Evolutionary conservation across 345 rosid species (phyloP).

Genomic region (Hirschfeldia incana): DNA sequence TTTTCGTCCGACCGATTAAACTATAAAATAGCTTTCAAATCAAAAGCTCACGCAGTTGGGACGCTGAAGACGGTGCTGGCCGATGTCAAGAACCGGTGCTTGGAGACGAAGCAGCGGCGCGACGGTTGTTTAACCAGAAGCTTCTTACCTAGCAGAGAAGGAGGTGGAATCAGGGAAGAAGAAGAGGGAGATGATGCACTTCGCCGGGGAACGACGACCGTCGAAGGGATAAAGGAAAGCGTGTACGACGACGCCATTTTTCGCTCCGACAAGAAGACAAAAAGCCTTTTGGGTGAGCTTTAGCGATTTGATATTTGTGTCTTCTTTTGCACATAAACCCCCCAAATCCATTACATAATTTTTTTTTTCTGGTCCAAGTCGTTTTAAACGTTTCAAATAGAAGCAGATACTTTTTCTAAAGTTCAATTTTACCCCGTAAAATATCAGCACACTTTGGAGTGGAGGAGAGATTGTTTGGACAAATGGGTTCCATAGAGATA

Average conservation of each 20-base stretch:
- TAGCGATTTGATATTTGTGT: background rate
- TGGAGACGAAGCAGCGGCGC: constrained; percentile 35
- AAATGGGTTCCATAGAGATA: constrained; percentile 47
- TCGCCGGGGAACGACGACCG: constrained; percentile 29
- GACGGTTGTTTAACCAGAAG: constrained; percentile 40
- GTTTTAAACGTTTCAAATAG: background rate
- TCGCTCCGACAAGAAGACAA: background rate
- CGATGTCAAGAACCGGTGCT: constrained; percentile 40
- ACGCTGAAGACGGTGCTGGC: constrained; percentile 61
- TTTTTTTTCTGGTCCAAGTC: background rate
- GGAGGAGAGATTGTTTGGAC: constrained; percentile 66
- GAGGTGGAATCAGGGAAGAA: constrained; percentile 30
- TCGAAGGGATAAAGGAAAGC: constrained; percentile 48
- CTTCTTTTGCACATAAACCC: background rate
- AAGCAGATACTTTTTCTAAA: background rate
- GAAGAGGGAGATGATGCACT: constrained; percentile 24
- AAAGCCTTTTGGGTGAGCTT: background rate
- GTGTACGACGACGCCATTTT: constrained; percentile 60
- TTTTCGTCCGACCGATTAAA: background rate
- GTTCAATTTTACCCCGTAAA: background rate
- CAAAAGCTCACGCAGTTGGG: constrained; percentile 55
- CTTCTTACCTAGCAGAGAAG: constrained; percentile 50
- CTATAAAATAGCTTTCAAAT: background rate
- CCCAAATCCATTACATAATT: background rate
- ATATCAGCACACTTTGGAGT: no score